phyloP scores from a whole-genome alignment of 2,329 filamentous ascomycete genomes.

The Colletotrichum sp. region DNA sequence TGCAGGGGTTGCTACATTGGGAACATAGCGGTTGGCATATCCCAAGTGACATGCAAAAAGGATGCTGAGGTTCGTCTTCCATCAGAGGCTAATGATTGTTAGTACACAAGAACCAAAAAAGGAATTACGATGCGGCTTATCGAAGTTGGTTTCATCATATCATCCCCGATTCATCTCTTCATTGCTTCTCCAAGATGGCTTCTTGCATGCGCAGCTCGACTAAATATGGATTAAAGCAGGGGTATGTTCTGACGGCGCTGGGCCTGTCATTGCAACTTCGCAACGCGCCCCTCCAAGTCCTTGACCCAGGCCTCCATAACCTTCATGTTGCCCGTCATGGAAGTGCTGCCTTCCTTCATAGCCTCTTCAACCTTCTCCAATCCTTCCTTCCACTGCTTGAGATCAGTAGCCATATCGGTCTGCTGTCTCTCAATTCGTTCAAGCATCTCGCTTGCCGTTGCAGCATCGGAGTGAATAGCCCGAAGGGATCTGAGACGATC shows the following conservation, averaged over 20 bases:
- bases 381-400: slow-evolving; percentile 84
- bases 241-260: slow-evolving; percentile 37
- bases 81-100: not conserved
- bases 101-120: not conserved
- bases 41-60: not conserved
- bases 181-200: not conserved
- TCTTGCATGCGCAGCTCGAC: not conserved
- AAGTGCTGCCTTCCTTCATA: slow-evolving; percentile 70
- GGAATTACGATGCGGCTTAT: not conserved
- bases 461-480: slow-evolving; percentile 85
- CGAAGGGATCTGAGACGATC: slow-evolving; percentile 85
- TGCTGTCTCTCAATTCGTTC: slow-evolving; percentile 80
- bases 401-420: slow-evolving; percentile 79
- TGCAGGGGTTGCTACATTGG: not conserved
- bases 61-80: not conserved
- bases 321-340: slow-evolving; percentile 79
- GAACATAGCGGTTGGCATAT: not conserved
- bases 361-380: slow-evolving; percentile 78
- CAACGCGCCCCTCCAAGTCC: slow-evolving; percentile 79
- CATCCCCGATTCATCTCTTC: not conserved
- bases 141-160: not conserved
- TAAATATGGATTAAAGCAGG: slow-evolving; percentile 18
- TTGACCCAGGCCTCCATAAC: slow-evolving; percentile 90
- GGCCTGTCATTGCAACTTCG: slow-evolving; percentile 51
- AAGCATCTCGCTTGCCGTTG: slow-evolving; percentile 77